Base-by-base conservation (phyloP, 2,329 filamentous ascomycete species). In the Knufia fluminis region DNA sequence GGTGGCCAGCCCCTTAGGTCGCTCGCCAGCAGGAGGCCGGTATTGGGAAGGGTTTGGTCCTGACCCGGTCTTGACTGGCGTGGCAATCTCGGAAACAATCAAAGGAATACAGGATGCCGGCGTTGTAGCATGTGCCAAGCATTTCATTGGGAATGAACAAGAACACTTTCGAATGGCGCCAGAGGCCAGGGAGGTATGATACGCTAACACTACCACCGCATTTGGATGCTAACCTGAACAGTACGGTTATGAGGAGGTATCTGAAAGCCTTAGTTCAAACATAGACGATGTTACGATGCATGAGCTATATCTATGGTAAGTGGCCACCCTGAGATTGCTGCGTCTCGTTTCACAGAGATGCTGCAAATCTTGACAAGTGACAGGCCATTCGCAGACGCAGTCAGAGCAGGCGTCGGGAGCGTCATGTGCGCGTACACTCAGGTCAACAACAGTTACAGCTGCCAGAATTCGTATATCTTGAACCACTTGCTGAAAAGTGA, bases 61-160 rank as follows among this genome's bases (percentile, higher is more conserved):
- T 2, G 86, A 92, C 59, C 86, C 86, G 0, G 82, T 84, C 14
- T 72, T 89, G 48, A 82, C 86, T 46, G 89, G 85, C 47, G 71
- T 83, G 54, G 79, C 80, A 47, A 82, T 89, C 57, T 79, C 79
- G 35, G 75, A 85, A 62, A 86, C 83, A 1, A 76, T 94, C 76
- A 79, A 62, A n/a, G 89, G 89, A 52, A 90, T 94, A 39, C 89
- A 94, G 62, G 78, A 82, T 60, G 80, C 82, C 12, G 87, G 87
- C 63, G 79, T 91, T 47, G 84, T 94, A 67, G 87, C 89, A 52
- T 89, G 84, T 60, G 83, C 84, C 42, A 91, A 90, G 73, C 85
- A 90, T 62, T 84, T 72, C 62, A 78, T 87, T 51, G 76, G 69
- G 43, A 86, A 89, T 58, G 85, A 87, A 67, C 86, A 89, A 69